These are phyloP conservation scores for Hyaloscypha finlandica DNA, from an alignment of 495 filamentous ascomycete genomes.

Conservation along the genomic window DNA sequence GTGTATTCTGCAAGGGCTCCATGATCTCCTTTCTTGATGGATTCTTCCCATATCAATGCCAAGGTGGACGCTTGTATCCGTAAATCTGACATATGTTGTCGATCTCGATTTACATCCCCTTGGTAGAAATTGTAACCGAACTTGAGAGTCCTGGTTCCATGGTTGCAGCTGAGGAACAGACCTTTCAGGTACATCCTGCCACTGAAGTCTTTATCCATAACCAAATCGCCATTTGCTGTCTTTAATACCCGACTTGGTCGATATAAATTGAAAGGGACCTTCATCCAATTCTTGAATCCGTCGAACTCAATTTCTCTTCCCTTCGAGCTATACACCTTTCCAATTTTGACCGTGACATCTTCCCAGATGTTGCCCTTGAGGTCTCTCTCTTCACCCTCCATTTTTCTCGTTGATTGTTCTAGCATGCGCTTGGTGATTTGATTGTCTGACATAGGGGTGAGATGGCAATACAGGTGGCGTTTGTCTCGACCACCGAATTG, in stretches of 20 bases:
- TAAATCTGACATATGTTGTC: constrained; percentile 20
- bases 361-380: constrained; percentile 23
- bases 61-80: constrained; percentile 26
- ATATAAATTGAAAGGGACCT: constrained; percentile 28
- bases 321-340: constrained; percentile 1
- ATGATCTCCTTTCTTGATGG: constrained; percentile 18
- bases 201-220: constrained; percentile 25
- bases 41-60: constrained; percentile 30
- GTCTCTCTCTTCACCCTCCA: constrained; percentile 1
- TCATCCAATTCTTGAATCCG: constrained; percentile 31
- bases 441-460: constrained; percentile 9
- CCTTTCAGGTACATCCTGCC: constrained; percentile 33
- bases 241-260: constrained; percentile 27
- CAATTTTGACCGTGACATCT: constrained; percentile 33
- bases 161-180: constrained; percentile 14
- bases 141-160: constrained; percentile 18
- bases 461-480: not conserved
- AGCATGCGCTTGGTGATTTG: constrained; percentile 5
- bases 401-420: not conserved
- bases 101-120: constrained; percentile 32
- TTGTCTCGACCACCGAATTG: constrained; percentile 7
- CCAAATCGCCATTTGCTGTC: constrained; percentile 28
- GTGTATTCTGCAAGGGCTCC: constrained; percentile 27
- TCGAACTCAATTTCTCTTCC: constrained; percentile 16
- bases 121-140: constrained; percentile 31